Conservation (phyloP, 306 rosid species). For the Malus orientalis region DNA sequence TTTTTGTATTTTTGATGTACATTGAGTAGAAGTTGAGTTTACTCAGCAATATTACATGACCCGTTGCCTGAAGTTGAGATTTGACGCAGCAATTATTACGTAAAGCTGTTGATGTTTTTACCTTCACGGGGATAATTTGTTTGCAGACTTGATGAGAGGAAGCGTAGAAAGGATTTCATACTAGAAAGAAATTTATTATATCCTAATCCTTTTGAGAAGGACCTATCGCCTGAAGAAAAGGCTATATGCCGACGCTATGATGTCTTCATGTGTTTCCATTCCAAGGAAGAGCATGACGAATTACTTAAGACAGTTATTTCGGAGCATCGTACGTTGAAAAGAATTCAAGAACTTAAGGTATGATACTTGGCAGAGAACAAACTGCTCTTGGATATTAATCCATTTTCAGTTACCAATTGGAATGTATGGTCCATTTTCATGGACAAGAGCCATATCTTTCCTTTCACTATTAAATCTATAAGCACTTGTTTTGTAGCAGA, state of each 20-base stretch:
- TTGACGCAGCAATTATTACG: background rate
- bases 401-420: conserved; percentile 1
- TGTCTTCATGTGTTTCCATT: conserved; percentile 78
- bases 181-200: conserved; percentile 71
- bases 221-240: conserved; percentile 68
- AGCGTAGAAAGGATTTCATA: conserved; percentile 82
- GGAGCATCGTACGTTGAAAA: conserved; percentile 58
- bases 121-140: background rate
- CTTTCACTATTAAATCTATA: background rate
- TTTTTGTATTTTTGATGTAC: background rate
- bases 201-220: conserved; percentile 74
- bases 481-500: background rate
- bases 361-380: conserved; percentile 17
- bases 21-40: background rate
- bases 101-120: background rate
- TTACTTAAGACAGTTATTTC: conserved; percentile 48
- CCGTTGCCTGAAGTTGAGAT: background rate
- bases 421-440: background rate
- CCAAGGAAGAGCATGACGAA: conserved; percentile 82
- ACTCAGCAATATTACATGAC: background rate
- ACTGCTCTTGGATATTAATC: background rate
- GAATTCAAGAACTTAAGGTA: conserved; percentile 87
- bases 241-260: conserved; percentile 63
- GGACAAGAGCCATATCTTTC: background rate
- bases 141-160: conserved; percentile 93